Evolutionary conservation across 805 yeast species (phyloP).

Genomic region (Yamadazyma olivae): DNA sequence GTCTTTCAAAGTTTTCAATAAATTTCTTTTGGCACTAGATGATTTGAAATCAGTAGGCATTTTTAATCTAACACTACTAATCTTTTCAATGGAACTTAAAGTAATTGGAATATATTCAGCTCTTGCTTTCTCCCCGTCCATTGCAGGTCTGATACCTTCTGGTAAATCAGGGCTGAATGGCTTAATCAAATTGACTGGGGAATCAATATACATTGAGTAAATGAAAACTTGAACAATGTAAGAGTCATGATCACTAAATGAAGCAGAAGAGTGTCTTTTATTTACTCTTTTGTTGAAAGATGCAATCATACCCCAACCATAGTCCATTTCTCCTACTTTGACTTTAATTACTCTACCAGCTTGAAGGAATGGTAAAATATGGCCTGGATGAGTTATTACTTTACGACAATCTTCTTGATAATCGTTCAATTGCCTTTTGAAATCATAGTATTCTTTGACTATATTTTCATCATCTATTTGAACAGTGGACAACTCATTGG

Average conservation of each 20-base stretch:
- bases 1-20: slow-evolving; percentile 71
- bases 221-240: slow-evolving; percentile 85
- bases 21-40: slow-evolving; percentile 55
- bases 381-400: slow-evolving; percentile 88
- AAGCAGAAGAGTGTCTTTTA: slow-evolving; percentile 49
- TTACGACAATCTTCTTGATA: slow-evolving; percentile 77
- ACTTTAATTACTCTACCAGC: slow-evolving; percentile 83
- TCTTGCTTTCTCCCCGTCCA: slow-evolving; percentile 64
- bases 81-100: slow-evolving; percentile 64
- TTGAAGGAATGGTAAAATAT: slow-evolving; percentile 78
- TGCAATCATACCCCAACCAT: slow-evolving; percentile 96
- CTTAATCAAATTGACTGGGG: slow-evolving; percentile 81
- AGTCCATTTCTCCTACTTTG: slow-evolving; percentile 58
- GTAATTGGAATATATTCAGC: slow-evolving; percentile 85
- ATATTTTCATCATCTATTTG: slow-evolving; percentile 69
- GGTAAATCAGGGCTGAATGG: slow-evolving; percentile 77
- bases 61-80: slow-evolving; percentile 78
- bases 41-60: slow-evolving; percentile 73
- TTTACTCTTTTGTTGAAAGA: slow-evolving; percentile 67
- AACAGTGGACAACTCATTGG: slow-evolving; percentile 45
- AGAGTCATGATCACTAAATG: slow-evolving; percentile 80
- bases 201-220: slow-evolving; percentile 69
- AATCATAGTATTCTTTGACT: slow-evolving; percentile 79
- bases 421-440: slow-evolving; percentile 64
- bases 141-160: slow-evolving; percentile 85